Evolutionary conservation across 805 yeast genomes (phyloP), one percentile per base, ranked within the genome.

Genomic region (Candida suzukii): DNA sequence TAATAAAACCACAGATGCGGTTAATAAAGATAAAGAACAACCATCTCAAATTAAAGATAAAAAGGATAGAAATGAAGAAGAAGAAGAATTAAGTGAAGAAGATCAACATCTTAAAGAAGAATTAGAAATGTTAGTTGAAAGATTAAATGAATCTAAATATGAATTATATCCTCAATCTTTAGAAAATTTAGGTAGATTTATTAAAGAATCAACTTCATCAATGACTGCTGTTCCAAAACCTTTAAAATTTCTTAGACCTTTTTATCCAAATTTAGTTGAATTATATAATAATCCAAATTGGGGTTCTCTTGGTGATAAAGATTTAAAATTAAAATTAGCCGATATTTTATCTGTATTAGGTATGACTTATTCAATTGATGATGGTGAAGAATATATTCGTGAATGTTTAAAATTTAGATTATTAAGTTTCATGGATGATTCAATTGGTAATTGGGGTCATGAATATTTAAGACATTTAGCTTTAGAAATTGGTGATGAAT

Each of bases 221-320:
- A 93, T 93, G 97, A 93, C 99, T 2, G 99, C 99, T 3, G 99
- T 93, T 39, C 99, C 99, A 30, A 93, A 93, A 64, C 99, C 99
- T 5, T 76, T 93, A 66, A 95, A 93, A 68, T 93, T 93, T 60
- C 73, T 93, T 49, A 79, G 96, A 56, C 96, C 97, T 8, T 86
- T 80, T 56, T 93, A 82, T 58, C 80, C 82, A 18, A 54, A 71
- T n/a, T 70, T 93, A 54, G 76, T 77, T 27, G 73, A 68, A 41
- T 64, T 85, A 31, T 84, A 82, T 60, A 20, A 19, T 3, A 38
- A 21, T 16, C 80, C 75, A 29, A 67, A 70, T 28, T 88, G 96
- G 96, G 63, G n/a, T n/a, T n/a, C 70, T 12, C 50, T 52, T 37
- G 31, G 14, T 16, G 18, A 13, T 24, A 10, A 26, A 3, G 67